phyloP scores from a whole-genome alignment of 1,139 yeast genomes.

The Keqinozyma sinolaborantium region DNA sequence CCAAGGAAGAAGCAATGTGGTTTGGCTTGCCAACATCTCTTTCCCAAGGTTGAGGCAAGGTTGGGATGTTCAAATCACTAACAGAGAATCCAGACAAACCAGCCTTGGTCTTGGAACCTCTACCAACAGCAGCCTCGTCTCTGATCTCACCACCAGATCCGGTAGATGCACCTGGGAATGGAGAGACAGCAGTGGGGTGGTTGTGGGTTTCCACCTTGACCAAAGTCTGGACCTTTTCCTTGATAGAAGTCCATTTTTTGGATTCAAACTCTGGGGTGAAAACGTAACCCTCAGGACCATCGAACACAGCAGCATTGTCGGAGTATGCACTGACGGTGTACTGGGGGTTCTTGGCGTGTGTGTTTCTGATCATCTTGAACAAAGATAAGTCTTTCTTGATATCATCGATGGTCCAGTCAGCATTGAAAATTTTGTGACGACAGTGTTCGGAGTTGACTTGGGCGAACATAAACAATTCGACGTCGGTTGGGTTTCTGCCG shows the following conservation, averaged over 20 bases:
- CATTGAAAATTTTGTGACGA: constrained; percentile 98
- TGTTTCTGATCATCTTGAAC: constrained; percentile 94
- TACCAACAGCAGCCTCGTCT: constrained; percentile 99
- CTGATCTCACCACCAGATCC: constrained; percentile 99
- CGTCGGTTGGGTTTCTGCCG: constrained; percentile 95
- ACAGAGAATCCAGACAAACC: constrained; percentile 94
- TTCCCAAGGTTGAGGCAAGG: constrained; percentile 93
- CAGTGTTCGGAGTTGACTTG: constrained; percentile 99
- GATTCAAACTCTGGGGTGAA: constrained; percentile 75
- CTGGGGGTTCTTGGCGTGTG: constrained; percentile 78
- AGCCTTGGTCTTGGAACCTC: constrained; percentile 96
- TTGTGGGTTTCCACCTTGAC: constrained; percentile 98
- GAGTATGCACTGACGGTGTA: constrained; percentile 91
- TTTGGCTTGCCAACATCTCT: constrained; percentile 77
- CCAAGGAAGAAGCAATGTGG: constrained; percentile 90
- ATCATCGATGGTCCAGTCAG: constrained; percentile 96
- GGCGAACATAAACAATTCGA: constrained; percentile 97
- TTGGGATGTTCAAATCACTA: constrained; percentile 86
- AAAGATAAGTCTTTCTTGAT: constrained; percentile 67
- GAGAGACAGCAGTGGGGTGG: constrained; percentile 99
- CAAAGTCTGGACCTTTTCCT: constrained; percentile 82
- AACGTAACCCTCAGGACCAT: constrained; percentile 73
- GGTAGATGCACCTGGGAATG: constrained; percentile 99
- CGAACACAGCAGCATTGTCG: constrained; percentile 97
- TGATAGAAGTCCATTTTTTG: constrained; percentile 68